These are phyloP conservation scores for Leccinum sublutescens DNA, from an alignment of 768 basidiomycete genomes.

Conservation along the genomic window DNA sequence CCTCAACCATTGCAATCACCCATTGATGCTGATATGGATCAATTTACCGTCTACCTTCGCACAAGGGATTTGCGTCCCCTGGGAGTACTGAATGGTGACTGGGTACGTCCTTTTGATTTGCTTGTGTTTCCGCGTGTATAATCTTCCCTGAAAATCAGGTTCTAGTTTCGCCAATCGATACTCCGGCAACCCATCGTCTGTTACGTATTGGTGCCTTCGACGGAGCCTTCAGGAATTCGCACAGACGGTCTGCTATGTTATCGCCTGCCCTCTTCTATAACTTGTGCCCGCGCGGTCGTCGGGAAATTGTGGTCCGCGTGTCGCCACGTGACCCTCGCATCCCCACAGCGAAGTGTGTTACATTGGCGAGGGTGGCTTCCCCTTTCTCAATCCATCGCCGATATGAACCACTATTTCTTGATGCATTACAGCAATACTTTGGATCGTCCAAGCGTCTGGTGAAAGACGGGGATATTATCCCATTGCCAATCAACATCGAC, in stretches of 20 bases:
- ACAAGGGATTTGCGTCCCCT: conserved; percentile 63
- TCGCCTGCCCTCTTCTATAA: conserved; percentile 58
- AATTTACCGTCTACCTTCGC: conserved; percentile 58
- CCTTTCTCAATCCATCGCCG: conserved; percentile 62
- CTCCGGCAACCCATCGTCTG: conserved; percentile 43
- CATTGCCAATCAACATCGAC: conserved; percentile 60
- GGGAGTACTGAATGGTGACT: conserved; percentile 72
- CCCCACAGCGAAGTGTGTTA: conserved; percentile 67
- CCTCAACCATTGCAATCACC: conserved; percentile 34
- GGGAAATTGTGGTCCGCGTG: conserved; percentile 40
- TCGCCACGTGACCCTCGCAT: conserved; percentile 58
- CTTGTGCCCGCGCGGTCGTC: conserved; percentile 34
- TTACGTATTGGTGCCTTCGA: conserved; percentile 59
- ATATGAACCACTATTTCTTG: conserved; percentile 62
- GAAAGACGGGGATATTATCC: conserved; percentile 73
- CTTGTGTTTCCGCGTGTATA: not conserved
- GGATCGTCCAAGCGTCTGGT: conserved; percentile 51
- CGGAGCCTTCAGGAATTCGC: conserved; percentile 37
- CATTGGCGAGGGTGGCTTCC: conserved; percentile 79
- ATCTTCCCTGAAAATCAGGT: conserved; percentile 39
- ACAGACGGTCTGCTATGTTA: conserved; percentile 30
- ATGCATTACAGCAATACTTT: conserved; percentile 65
- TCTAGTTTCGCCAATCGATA: conserved; percentile 40
- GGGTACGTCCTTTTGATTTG: conserved; percentile 47
- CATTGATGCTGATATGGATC: conserved; percentile 40